Conservation (phyloP, 768 basidiomycete species). For the Leccinum boreale region DNA sequence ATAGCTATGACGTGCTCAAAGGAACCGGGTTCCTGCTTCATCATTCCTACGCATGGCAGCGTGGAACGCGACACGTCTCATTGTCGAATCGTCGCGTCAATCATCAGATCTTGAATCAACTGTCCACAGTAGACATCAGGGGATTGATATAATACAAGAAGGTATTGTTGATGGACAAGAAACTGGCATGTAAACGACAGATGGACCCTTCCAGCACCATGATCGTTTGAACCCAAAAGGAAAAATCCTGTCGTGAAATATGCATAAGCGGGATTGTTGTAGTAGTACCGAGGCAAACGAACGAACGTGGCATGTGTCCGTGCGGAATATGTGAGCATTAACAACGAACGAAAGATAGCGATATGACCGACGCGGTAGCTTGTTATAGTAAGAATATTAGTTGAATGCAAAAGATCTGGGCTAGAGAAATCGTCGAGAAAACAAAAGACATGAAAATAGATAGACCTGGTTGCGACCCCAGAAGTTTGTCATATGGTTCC, state of each 20-base stretch:
- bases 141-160: slow-evolving; percentile 24
- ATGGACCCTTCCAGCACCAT: slow-evolving; percentile 11
- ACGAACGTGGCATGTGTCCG: slow-evolving; percentile 12
- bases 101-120: background rate
- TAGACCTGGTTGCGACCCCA: slow-evolving; percentile 16
- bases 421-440: slow-evolving; percentile 6
- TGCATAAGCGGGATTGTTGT: slow-evolving; percentile 17
- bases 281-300: slow-evolving; percentile 7
- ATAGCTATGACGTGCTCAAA: slow-evolving; percentile 14
- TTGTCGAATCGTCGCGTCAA: background rate
- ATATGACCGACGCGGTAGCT: slow-evolving; percentile 14
- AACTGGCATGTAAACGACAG: slow-evolving; percentile 14
- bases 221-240: slow-evolving; percentile 13
- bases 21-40: too few relatives aligned
- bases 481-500: slow-evolving; percentile 19
- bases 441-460: slow-evolving; percentile 19
- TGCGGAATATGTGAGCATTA: slow-evolving; percentile 27
- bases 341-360: slow-evolving; percentile 27
- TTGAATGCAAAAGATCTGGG: slow-evolving; percentile 18
- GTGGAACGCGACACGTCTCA: slow-evolving; percentile 19
- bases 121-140: slow-evolving; percentile 8
- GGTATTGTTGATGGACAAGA: slow-evolving; percentile 16
- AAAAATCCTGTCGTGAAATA: slow-evolving; percentile 10
- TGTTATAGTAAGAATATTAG: slow-evolving; percentile 22
- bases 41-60: too few relatives aligned